Conservation (phyloP, 2,329 filamentous ascomycete genomes). For the Xylaria arbuscula region DNA sequence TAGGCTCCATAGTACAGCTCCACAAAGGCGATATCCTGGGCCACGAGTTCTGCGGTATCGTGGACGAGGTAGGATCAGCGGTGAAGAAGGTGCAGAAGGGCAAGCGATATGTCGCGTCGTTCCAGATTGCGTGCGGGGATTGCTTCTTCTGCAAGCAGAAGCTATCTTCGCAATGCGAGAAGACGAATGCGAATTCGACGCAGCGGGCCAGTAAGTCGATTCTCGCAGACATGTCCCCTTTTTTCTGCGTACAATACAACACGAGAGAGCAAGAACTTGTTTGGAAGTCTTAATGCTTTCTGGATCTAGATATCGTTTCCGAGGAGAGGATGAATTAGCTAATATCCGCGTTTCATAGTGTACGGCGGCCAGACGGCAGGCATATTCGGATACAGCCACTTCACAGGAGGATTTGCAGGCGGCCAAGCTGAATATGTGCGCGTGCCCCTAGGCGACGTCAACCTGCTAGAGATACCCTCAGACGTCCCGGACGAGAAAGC, state of each 20-base stretch:
- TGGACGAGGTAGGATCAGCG: conserved; percentile 65
- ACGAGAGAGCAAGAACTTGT: not conserved
- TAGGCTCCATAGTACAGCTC: conserved; percentile 65
- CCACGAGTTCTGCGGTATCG: conserved; percentile 69
- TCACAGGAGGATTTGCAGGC: conserved; percentile 87
- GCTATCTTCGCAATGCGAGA: conserved; percentile 81
- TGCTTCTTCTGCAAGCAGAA: conserved; percentile 86
- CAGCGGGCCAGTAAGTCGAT: conserved; percentile 63
- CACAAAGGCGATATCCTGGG: conserved; percentile 75
- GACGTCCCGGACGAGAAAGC: conserved; percentile 86
- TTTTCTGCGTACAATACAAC: not conserved
- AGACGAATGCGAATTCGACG: conserved; percentile 78
- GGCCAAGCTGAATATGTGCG: conserved; percentile 89
- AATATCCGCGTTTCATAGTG: conserved; percentile 54
- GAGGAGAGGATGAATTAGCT: not conserved
- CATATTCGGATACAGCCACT: conserved; percentile 79
- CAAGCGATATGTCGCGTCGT: conserved; percentile 82
- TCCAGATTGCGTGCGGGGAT: conserved; percentile 80
- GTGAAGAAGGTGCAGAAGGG: conserved; percentile 67
- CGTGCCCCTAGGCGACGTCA: conserved; percentile 83
- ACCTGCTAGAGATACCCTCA: conserved; percentile 81
- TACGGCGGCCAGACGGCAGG: conserved; percentile 82
- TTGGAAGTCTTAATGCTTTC: not conserved
- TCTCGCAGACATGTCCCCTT: not conserved
- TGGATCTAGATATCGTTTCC: not conserved